phyloP scores from a whole-genome alignment of 331 rosid genomes.

The Dryas integrifolia region DNA sequence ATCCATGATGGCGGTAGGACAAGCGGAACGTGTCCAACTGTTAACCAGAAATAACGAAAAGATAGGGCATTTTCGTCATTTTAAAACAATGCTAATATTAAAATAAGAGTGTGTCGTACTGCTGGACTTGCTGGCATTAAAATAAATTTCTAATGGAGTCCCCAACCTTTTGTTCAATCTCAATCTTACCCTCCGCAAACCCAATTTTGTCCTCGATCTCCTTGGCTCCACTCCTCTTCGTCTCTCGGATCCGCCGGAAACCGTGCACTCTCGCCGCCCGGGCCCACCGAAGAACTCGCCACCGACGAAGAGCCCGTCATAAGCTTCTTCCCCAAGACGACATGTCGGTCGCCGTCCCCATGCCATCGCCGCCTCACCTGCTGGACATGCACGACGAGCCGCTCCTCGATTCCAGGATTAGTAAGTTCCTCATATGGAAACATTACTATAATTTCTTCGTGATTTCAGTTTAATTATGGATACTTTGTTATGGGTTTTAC shows the following conservation, averaged over 20 bases:
- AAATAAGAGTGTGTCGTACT: neutral
- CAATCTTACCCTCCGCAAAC: constrained; percentile 30
- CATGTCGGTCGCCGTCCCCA: constrained; percentile 47
- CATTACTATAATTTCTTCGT: neutral
- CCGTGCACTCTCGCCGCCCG: constrained; percentile 22
- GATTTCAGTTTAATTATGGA: neutral
- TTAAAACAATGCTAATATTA: neutral
- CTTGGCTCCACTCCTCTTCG: constrained; percentile 17
- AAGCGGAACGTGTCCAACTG: constrained; percentile 7
- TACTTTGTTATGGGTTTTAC: neutral
- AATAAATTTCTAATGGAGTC: constrained; percentile 21
- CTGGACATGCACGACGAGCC: constrained; percentile 38
- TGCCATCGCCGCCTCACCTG: constrained; percentile 40
- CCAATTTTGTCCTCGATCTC: constrained; percentile 23
- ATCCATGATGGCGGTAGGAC: too few species aligned
- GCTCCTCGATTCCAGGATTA: constrained; percentile 41
- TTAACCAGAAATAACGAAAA: neutral
- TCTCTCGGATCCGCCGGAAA: constrained; percentile 21
- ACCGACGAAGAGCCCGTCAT: constrained; percentile 33
- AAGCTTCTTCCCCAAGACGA: constrained; percentile 32
- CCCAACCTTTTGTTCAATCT: constrained; percentile 15
- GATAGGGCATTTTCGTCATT: constrained; percentile 14
- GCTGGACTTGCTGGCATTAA: neutral
- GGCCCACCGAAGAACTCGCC: constrained; percentile 32
- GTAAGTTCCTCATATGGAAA: constrained; percentile 24